Evolutionary conservation across 352 stramenopile genomes (phyloP).

Genomic region (Globisporangium okanoganense): DNA sequence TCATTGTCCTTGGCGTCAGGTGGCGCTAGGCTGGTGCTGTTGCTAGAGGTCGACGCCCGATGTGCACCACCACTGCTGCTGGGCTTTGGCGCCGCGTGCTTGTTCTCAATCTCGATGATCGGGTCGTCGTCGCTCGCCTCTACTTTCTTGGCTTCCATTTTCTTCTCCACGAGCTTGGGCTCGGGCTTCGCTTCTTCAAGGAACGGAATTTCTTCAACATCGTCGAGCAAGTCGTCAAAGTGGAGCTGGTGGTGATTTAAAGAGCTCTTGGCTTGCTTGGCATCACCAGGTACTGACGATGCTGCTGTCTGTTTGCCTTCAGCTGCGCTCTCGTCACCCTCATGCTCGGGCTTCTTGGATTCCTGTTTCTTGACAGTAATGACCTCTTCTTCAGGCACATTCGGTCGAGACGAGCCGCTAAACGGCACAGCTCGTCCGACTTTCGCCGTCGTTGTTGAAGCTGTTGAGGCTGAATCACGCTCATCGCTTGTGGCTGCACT

Average conservation of each 20-base stretch:
- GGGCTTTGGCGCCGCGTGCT: conserved; percentile 29
- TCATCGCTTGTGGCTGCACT: not conserved
- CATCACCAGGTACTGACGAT: not conserved
- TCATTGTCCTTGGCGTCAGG: conserved; percentile 18
- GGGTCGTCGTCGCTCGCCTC: conserved; percentile 40
- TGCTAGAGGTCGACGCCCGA: not conserved
- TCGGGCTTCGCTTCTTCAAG: conserved; percentile 53
- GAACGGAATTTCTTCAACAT: conserved; percentile 80
- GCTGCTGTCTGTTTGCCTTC: not conserved
- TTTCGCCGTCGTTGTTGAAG: conserved; percentile 14
- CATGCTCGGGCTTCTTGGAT: conserved; percentile 25
- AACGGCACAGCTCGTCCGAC: conserved; percentile 51
- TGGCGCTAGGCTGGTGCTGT: not conserved
- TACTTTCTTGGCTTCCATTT: conserved; percentile 16
- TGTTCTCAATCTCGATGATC: conserved; percentile 58
- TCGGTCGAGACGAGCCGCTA: conserved; percentile 40
- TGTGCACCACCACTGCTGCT: conserved; percentile 3
- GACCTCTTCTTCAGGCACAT: conserved; percentile 66
- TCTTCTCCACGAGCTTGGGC: conserved; percentile 23
- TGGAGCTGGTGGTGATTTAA: conserved; percentile 16
- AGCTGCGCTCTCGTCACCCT: conserved; percentile 11
- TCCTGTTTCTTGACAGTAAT: conserved; percentile 67
- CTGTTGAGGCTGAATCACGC: not conserved
- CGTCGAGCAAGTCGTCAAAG: conserved; percentile 64
- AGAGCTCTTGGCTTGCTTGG: conserved; percentile 17